A percentile compares a stretch with the other conserved stretches of the same genome.
phyloP scores from a whole-genome alignment of 2,329 filamentous ascomycete species.

The Fusarium camptoceras region DNA sequence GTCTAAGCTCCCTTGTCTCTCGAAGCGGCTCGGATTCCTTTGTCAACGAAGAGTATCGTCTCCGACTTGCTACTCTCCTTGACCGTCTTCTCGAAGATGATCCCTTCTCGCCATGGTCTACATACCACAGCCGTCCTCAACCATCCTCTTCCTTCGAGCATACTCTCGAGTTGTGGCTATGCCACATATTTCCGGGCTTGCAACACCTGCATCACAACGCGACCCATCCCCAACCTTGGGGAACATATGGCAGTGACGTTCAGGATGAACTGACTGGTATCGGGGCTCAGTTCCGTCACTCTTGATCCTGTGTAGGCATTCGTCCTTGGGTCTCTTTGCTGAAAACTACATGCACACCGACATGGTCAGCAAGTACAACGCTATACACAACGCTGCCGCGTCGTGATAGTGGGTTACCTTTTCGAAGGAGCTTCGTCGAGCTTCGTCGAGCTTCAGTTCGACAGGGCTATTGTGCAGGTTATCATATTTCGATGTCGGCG shows the following conservation, averaged over 20 bases:
- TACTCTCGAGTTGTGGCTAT: background rate
- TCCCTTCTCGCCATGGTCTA: slow-evolving; percentile 1
- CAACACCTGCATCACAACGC: background rate
- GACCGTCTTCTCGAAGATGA: background rate
- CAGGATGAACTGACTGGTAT: background rate
- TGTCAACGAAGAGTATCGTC: background rate
- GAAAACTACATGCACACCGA: background rate
- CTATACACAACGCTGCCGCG: background rate
- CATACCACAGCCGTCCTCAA: background rate
- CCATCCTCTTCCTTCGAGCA: background rate
- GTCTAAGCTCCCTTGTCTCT: background rate
- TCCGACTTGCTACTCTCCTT: slow-evolving; percentile 2
- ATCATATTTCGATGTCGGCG: background rate
- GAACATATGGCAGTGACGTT: background rate
- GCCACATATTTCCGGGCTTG: background rate
- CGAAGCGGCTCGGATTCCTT: background rate
- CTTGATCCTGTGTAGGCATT: background rate
- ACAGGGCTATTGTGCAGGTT: background rate
- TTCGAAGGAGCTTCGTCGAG: no score
- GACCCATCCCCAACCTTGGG: background rate
- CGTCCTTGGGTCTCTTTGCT: background rate
- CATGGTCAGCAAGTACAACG: background rate
- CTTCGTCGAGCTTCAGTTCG: no score
- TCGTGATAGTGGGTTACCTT: background rate
- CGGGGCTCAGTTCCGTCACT: background rate